Percentiles rank a stretch among this genome's conserved stretches.
Evolutionary conservation across 2,329 filamentous ascomycete genomes (phyloP).

Genomic region (Fusarium paranaense): DNA sequence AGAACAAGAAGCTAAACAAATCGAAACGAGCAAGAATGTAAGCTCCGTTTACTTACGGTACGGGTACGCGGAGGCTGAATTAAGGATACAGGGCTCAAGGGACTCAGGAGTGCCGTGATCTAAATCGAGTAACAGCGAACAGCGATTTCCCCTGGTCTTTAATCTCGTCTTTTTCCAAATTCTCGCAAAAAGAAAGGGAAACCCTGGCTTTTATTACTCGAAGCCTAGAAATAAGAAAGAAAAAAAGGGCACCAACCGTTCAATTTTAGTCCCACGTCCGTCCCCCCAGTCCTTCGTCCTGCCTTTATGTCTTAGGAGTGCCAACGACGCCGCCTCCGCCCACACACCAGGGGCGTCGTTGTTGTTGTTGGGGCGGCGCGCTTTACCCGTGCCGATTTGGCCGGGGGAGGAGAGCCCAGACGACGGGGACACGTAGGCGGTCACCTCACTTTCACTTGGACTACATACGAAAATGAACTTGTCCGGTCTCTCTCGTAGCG

Average conservation of each 20-base stretch:
- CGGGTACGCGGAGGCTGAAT: constrained; percentile 11
- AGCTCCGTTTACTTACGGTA: constrained; percentile 11
- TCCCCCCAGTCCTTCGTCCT: not conserved
- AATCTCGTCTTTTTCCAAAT: constrained; percentile 26
- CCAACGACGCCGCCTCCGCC: not conserved
- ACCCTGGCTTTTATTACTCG: not conserved
- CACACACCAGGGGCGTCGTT: not conserved
- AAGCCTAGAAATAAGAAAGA: not conserved
- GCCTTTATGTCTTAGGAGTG: not conserved
- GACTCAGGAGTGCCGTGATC: constrained; percentile 29
- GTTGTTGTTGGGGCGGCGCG: constrained; percentile 24
- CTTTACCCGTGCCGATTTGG: constrained; percentile 33
- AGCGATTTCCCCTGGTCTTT: constrained; percentile 15
- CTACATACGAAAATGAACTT: not conserved
- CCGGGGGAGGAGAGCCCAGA: constrained; percentile 9
- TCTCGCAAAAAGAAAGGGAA: not conserved
- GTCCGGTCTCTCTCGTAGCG: constrained; percentile 9
- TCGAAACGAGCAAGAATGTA: constrained; percentile 3
- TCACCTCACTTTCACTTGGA: not conserved
- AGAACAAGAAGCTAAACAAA: constrained; percentile 6
- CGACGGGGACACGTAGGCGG: constrained; percentile 24
- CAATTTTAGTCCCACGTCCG: constrained; percentile 1
- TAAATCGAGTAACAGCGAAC: constrained; percentile 26
- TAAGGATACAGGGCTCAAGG: constrained; percentile 18
- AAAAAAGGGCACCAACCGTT: constrained; percentile 1